Evolutionary conservation across 192 early-diverging fungal genomes (phyloP), one percentile per base, ranked within the genome.

Genomic region (Allomyces javanicus): DNA sequence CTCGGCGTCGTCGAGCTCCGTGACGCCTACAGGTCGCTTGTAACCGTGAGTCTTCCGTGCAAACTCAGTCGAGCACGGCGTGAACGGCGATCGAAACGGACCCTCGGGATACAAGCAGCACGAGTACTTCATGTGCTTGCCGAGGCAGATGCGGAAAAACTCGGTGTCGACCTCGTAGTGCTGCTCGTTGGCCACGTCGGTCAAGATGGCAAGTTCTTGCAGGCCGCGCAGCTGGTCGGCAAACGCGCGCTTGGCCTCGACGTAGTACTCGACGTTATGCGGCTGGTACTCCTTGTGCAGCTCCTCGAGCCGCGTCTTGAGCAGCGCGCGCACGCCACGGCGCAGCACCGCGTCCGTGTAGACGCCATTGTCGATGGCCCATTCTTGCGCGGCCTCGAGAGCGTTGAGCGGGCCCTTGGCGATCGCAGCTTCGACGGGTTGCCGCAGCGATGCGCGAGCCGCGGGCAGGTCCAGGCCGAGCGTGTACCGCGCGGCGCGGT

Each of bases 131-230:
- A 86, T 67, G 19, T 76, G 23, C 43, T 66, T 58, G 10, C 82
- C 85, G 17, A 86, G 67, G 64, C 71, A 78, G 25, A 70, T 24
- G 21, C 62, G 22, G 17, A 33, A 21, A 9, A 12, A 55, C 23
- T 44, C 4, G 0, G 12, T 14, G 24, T 25, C 43, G 33, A 75
- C 74, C 71, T 86, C 85, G 71, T 86, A 86, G 66, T 86, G 85
- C 73, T 86, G 85, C 68, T 86, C 78, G 63, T 86, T 86, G 25
- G 85, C 85, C 68, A 85, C 79, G 43, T 85, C 76, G 14, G 84
- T 85, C 65, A 83, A 62, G 23, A 77, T 62, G 25, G 82, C 85
- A 27, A 86, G 12, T 58, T 58, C 17, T 21, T 58, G 12, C 50
- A 58, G 21, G 9, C 50, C 50, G 21, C 50, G 50, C 50, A 58